phyloP scores from a whole-genome alignment of 169 alveolate species.

The Cryptosporidium parvum region DNA sequence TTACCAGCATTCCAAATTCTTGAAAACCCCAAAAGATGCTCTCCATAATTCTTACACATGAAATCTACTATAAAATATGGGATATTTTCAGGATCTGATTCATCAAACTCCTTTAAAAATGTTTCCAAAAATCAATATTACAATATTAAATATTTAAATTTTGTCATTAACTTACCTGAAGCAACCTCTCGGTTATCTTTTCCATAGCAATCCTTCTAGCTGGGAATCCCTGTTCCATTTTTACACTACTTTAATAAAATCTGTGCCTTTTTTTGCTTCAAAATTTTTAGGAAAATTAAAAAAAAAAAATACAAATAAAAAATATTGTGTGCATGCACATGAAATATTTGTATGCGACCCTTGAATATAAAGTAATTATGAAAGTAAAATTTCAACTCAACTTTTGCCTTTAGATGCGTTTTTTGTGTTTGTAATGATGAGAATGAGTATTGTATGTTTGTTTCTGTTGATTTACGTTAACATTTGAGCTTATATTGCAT shows the following conservation, averaged over 20 bases:
- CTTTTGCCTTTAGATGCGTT: neutral
- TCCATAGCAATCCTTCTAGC: constrained; percentile 57
- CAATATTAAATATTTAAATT: neutral
- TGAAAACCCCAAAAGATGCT: constrained; percentile 56
- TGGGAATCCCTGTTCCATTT: constrained; percentile 56
- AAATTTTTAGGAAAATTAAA: neutral
- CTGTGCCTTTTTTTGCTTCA: neutral
- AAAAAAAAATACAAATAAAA: constrained; percentile 3
- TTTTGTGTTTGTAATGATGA: constrained; percentile 25
- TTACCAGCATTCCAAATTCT: constrained; percentile 72
- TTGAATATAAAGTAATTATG: neutral
- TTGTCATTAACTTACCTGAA: constrained; percentile 31
- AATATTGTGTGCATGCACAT: constrained; percentile 68
- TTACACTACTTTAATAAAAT: neutral
- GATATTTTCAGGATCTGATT: constrained; percentile 66
- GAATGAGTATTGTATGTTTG: neutral
- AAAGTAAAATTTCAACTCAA: neutral
- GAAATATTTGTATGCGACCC: constrained; percentile 29
- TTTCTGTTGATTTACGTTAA: neutral
- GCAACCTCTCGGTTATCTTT: constrained; percentile 52
- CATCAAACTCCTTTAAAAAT: constrained; percentile 56
- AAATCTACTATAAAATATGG: constrained; percentile 75
- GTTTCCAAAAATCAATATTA: neutral
- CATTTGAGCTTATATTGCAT: constrained; percentile 2
- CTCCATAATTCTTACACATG: constrained; percentile 70